Percentiles rank a stretch among this genome's conserved stretches.
phyloP scores from a whole-genome alignment of 768 basidiomycete genomes.

The Udeniomyces megalosporus region DNA sequence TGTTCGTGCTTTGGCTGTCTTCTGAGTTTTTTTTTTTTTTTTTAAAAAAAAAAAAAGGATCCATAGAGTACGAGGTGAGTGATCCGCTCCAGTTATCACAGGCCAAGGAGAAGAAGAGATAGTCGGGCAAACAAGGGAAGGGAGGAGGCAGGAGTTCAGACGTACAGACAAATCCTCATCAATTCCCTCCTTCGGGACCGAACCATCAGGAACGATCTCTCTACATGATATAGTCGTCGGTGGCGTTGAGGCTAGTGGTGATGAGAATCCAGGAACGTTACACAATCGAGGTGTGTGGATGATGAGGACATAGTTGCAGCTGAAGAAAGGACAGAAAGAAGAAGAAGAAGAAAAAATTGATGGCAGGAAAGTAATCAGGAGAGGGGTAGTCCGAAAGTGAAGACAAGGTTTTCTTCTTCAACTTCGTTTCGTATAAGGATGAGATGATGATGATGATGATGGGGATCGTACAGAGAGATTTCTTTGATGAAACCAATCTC shows the following conservation, averaged over 20 bases:
- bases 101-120: neutral
- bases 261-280: slow-evolving; percentile 79
- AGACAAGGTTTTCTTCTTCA: neutral
- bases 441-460: neutral
- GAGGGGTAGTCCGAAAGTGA: too few relatives aligned
- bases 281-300: slow-evolving; percentile 91
- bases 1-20: slow-evolving; percentile 1
- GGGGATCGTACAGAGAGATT: slow-evolving; percentile 50
- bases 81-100: too few relatives aligned
- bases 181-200: neutral
- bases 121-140: neutral
- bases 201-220: slow-evolving; percentile 39
- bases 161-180: neutral
- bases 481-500: slow-evolving; percentile 82
- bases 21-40: too few relatives aligned
- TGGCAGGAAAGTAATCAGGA: neutral
- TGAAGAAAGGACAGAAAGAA: neutral
- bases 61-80: neutral
- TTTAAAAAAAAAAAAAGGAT: neutral
- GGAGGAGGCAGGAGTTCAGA: neutral
- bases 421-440: neutral
- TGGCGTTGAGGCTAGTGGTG: slow-evolving; percentile 46
- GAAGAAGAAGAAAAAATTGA: neutral
- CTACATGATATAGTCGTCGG: slow-evolving; percentile 64
- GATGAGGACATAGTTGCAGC: slow-evolving; percentile 71